Conservation (phyloP, 2,329 filamentous ascomycete genomes). For the Neopestalotiopsis clavispora region DNA sequence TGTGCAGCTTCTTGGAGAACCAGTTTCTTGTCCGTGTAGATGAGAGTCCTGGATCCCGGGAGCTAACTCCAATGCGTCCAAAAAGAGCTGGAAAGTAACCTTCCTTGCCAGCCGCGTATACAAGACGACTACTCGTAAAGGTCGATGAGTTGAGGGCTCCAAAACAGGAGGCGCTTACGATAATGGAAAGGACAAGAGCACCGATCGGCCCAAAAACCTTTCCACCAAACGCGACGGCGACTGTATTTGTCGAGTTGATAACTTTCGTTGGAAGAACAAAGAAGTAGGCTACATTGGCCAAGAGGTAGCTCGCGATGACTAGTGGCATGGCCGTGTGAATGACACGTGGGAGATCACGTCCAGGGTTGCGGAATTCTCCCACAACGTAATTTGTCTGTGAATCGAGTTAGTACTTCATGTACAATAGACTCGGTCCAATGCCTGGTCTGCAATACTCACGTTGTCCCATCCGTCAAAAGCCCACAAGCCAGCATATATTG, state of each 20-base stretch:
- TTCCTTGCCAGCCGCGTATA: slow-evolving; percentile 94
- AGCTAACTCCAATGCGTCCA: slow-evolving; percentile 76
- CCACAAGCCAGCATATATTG: slow-evolving; percentile 94
- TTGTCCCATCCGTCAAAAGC: slow-evolving; percentile 99
- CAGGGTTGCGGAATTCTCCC: slow-evolving; percentile 92
- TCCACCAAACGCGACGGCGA: slow-evolving; percentile 91
- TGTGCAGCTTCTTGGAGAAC: slow-evolving; percentile 62
- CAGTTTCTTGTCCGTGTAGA: slow-evolving; percentile 58
- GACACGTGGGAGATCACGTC: slow-evolving; percentile 86
- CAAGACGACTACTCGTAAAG: slow-evolving; percentile 89
- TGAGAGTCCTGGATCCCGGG: slow-evolving; percentile 43
- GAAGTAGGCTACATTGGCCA: slow-evolving; percentile 94
- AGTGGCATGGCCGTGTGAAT: slow-evolving; percentile 97
- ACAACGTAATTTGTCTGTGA: slow-evolving; percentile 92
- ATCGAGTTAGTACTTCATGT: slow-evolving; percentile 30
- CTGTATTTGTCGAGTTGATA: slow-evolving; percentile 88
- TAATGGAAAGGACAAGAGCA: slow-evolving; percentile 81
- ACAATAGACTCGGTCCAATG: too few relatives aligned
- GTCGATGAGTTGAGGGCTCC: slow-evolving; percentile 93
- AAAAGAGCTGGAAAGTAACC: slow-evolving; percentile 88
- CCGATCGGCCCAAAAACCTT: slow-evolving; percentile 88
- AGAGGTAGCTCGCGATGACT: slow-evolving; percentile 86
- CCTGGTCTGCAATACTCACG: slow-evolving; percentile 55
- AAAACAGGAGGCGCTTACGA: slow-evolving; percentile 91
- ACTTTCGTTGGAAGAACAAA: slow-evolving; percentile 82